Evolutionary conservation across 163 green algal species (phyloP).

Genomic region (Volvox carteri): DNA sequence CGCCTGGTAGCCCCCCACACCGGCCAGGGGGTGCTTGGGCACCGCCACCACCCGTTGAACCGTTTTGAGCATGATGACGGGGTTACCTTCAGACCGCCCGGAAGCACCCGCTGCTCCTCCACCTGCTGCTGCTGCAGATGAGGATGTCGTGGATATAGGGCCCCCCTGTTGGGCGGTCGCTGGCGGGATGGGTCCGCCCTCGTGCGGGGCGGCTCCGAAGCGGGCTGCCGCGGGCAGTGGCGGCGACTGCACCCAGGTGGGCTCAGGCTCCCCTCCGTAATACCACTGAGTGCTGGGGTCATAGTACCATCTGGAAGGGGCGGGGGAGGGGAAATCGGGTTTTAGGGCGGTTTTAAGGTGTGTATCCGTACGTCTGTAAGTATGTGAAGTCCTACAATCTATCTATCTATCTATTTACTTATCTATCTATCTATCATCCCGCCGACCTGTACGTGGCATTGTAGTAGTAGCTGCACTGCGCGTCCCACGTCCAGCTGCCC

Average conservation of each 20-base stretch:
- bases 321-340: too few species aligned
- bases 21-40: conserved; percentile 62
- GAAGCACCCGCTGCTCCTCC: not conserved
- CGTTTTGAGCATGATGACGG: not conserved
- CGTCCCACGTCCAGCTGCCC: conserved; percentile 64
- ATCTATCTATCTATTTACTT: too few species aligned
- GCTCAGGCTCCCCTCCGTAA: conserved; percentile 71
- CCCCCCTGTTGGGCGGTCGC: too few species aligned
- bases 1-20: conserved; percentile 62
- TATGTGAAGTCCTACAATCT: too few species aligned
- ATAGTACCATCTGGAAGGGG: conserved; percentile 76
- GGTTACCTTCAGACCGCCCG: not conserved
- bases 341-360: too few species aligned
- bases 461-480: conserved; percentile 68
- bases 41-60: conserved; percentile 56
- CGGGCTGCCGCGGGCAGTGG: conserved; percentile 56
- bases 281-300: conserved; percentile 73
- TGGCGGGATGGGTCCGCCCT: conserved; percentile 62
- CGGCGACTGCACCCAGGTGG: conserved; percentile 65
- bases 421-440: too few species aligned
- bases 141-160: too few species aligned
- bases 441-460: conserved; percentile 63
- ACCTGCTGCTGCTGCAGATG: not conserved
- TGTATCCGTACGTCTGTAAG: too few species aligned
- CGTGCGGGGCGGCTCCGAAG: conserved; percentile 63